phyloP scores from a whole-genome alignment of 2,329 filamentous ascomycete genomes.

The Colletotrichum sp. region DNA sequence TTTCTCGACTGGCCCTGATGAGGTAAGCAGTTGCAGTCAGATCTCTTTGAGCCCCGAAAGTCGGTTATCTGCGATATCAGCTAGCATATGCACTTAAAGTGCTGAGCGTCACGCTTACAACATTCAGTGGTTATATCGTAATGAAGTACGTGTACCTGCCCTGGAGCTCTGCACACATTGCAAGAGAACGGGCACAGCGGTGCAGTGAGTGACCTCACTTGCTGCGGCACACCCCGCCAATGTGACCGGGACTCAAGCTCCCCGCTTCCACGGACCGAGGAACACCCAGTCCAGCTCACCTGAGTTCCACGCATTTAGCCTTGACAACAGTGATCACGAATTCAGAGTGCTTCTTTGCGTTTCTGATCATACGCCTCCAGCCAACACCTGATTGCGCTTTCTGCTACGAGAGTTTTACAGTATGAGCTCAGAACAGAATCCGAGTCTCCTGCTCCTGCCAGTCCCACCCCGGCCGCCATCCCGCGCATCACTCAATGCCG shows the following conservation, averaged over 20 bases:
- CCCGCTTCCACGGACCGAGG: background rate
- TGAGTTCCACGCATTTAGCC: background rate
- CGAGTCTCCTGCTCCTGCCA: conserved; percentile 68
- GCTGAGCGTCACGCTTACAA: background rate
- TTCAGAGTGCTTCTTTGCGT: background rate
- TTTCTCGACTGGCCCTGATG: background rate
- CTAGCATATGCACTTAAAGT: background rate
- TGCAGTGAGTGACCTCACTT: background rate
- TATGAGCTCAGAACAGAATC: conserved; percentile 27
- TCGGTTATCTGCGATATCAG: background rate
- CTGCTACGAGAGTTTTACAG: background rate
- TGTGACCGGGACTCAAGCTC: background rate
- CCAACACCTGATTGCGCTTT: background rate
- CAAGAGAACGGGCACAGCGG: background rate
- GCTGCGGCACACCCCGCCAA: background rate
- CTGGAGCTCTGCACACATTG: background rate
- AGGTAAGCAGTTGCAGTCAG: background rate
- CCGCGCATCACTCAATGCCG: conserved; percentile 56
- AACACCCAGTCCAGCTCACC: background rate
- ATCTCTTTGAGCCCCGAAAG: background rate
- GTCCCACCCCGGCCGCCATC: conserved; percentile 63
- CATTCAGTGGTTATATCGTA: background rate
- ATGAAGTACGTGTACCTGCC: background rate
- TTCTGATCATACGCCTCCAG: background rate
- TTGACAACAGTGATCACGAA: background rate